Percentiles rank a stretch among this genome's conserved stretches.
Conservation (phyloP, 169 alveolate genomes). For the Babesia ovata region DNA sequence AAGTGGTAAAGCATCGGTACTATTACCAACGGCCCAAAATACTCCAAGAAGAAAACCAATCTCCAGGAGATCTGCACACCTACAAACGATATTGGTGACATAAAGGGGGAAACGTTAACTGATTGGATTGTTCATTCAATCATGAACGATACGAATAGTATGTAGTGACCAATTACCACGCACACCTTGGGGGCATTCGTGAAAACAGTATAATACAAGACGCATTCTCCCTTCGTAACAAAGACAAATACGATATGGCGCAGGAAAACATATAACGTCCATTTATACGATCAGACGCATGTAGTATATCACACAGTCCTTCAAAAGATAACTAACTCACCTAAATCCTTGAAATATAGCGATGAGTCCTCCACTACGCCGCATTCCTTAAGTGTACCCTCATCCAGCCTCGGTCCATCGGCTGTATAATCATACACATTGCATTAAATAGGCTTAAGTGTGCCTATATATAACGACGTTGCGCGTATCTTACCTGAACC, state of each 20-base stretch:
- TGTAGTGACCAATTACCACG: no score
- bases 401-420: slow-evolving; percentile 64
- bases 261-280: no score
- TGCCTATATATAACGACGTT: background rate
- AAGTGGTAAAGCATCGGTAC: slow-evolving; percentile 89
- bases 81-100: background rate
- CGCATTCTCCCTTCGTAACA: background rate
- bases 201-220: background rate
- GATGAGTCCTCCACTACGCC: slow-evolving; percentile 80
- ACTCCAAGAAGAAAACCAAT: slow-evolving; percentile 93
- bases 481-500: slow-evolving; percentile 59
- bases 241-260: no score
- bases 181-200: no score
- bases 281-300: no score
- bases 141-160: no score
- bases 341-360: slow-evolving; percentile 80
- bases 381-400: slow-evolving; percentile 39
- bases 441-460: background rate
- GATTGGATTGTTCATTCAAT: no score
- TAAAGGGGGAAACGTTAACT: no score
- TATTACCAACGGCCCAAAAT: slow-evolving; percentile 96
- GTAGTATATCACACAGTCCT: background rate
- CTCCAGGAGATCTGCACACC: slow-evolving; percentile 97
- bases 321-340: slow-evolving; percentile 14
- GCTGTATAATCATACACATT: slow-evolving; percentile 36